A percentile compares a stretch with the other conserved stretches of the same genome.
phyloP scores from a whole-genome alignment of 2,329 filamentous ascomycete species.

The Aotearoamyces nothofagi region DNA sequence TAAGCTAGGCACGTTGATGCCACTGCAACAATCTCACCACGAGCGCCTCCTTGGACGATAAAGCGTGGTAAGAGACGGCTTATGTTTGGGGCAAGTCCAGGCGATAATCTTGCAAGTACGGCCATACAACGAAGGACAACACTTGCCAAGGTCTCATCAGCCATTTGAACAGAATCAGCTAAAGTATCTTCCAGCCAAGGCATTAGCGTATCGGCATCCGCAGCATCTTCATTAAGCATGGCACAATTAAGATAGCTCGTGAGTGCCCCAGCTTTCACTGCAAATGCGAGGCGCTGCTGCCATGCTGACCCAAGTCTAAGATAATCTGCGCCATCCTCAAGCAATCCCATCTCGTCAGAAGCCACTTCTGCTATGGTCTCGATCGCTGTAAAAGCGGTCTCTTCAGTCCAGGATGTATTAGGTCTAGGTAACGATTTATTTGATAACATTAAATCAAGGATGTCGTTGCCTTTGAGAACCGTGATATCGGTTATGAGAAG shows the following conservation, averaged over 20 bases:
- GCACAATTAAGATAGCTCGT: slow-evolving; percentile 77
- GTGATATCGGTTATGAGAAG: slow-evolving; percentile 50
- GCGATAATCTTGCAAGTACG: slow-evolving; percentile 61
- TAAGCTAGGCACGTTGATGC: slow-evolving; percentile 78
- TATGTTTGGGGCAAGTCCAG: slow-evolving; percentile 56
- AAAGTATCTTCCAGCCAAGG: slow-evolving; percentile 76
- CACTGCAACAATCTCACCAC: slow-evolving; percentile 51
- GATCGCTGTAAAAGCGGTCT: slow-evolving; percentile 39
- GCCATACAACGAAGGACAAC: slow-evolving; percentile 72
- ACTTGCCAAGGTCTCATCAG: slow-evolving; percentile 60
- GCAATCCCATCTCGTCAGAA: slow-evolving; percentile 66
- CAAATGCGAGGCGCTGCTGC: slow-evolving; percentile 75
- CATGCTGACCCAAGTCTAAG: slow-evolving; percentile 70
- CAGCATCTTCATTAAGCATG: slow-evolving; percentile 65
- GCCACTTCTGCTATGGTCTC: slow-evolving; percentile 58
- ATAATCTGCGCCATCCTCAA: slow-evolving; percentile 86
- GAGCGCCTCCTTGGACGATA: slow-evolving; percentile 69
- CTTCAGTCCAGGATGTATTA: slow-evolving; percentile 23
- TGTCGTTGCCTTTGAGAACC: slow-evolving; percentile 42
- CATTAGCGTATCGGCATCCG: slow-evolving; percentile 65
- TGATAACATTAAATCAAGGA: slow-evolving; percentile 60
- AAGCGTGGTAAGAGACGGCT: slow-evolving; percentile 72
- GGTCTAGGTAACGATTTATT: slow-evolving; percentile 25
- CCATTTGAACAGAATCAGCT: slow-evolving; percentile 67
- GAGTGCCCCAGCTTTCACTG: slow-evolving; percentile 70